Evolutionary conservation across 495 filamentous ascomycete species (phyloP).

Genomic region (Aeminium ludgeri): DNA sequence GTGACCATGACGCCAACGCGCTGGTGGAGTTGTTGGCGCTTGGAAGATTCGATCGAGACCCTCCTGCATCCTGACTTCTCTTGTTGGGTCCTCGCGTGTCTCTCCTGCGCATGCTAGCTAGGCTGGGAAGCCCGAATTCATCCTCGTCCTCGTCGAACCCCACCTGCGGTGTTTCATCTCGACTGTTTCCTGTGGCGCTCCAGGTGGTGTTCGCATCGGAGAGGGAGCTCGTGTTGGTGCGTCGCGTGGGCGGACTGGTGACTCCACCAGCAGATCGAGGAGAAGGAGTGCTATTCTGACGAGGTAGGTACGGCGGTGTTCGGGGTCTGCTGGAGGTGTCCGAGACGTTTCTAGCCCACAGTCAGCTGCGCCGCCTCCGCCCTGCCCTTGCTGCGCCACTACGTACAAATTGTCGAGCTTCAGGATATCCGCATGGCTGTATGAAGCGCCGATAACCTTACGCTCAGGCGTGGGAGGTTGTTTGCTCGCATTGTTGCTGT

Average conservation of each 20-base stretch:
- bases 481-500: slow-evolving; percentile 1
- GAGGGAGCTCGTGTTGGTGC: slow-evolving; percentile 60
- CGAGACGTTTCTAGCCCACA: slow-evolving; percentile 35
- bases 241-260: slow-evolving; percentile 39
- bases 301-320: slow-evolving; percentile 39
- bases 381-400: no score
- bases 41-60: not conserved
- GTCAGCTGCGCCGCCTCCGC: no score
- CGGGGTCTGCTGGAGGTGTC: slow-evolving; percentile 39
- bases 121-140: slow-evolving; percentile 82
- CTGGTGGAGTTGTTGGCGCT: slow-evolving; percentile 6
- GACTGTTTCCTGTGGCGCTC: slow-evolving; percentile 46
- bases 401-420: slow-evolving; percentile 62
- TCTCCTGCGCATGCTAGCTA: slow-evolving; percentile 71
- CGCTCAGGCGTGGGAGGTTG: slow-evolving; percentile 24
- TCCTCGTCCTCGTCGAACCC: slow-evolving; percentile 77
- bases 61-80: slow-evolving; percentile 35
- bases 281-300: slow-evolving; percentile 31
- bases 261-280: slow-evolving; percentile 22
- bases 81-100: slow-evolving; percentile 32
- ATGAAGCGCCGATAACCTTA: slow-evolving; percentile 85
- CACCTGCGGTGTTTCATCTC: slow-evolving; percentile 40
- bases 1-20: slow-evolving; percentile 29
- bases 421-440: slow-evolving; percentile 88
- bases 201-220: slow-evolving; percentile 61